phyloP scores from a whole-genome alignment of 495 filamentous ascomycete species.

The Niebla homalea region DNA sequence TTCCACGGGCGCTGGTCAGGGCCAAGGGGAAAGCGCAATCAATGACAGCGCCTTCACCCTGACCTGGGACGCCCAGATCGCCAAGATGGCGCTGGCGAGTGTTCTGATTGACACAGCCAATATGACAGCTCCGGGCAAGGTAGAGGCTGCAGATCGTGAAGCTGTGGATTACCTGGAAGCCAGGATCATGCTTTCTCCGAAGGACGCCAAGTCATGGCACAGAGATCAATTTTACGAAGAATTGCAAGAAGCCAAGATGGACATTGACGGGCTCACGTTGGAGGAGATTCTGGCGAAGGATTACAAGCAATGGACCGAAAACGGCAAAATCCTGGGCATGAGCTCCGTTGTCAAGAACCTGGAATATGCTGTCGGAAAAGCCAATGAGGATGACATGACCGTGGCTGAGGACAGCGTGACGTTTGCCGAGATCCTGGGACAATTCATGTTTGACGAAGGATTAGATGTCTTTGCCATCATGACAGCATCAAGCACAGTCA shows the following conservation, averaged over 20 bases:
- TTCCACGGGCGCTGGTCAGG: slow-evolving; percentile 20
- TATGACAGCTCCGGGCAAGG: slow-evolving; percentile 54
- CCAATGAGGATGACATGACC: slow-evolving; percentile 22
- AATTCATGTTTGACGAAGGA: slow-evolving; percentile 42
- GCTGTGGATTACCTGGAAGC: slow-evolving; percentile 53
- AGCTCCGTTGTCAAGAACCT: slow-evolving; percentile 59
- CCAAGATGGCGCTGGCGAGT: slow-evolving; percentile 63
- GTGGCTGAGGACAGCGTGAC: slow-evolving; percentile 22
- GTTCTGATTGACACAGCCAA: slow-evolving; percentile 79
- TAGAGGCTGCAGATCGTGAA: slow-evolving; percentile 51
- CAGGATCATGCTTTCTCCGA: slow-evolving; percentile 27
- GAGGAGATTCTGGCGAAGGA: slow-evolving; percentile 75
- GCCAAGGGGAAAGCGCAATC: slow-evolving; percentile 12
- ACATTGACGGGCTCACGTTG: slow-evolving; percentile 52
- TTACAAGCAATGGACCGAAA: slow-evolving; percentile 79
- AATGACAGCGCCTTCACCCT: slow-evolving; percentile 18
- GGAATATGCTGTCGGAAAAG: slow-evolving; percentile 46
- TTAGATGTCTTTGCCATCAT: slow-evolving; percentile 63
- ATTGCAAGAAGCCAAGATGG: slow-evolving; percentile 54
- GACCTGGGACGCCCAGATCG: slow-evolving; percentile 45
- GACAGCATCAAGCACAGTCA: slow-evolving; percentile 47
- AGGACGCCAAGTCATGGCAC: slow-evolving; percentile 33
- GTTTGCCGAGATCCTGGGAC: slow-evolving; percentile 34
- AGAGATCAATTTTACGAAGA: slow-evolving; percentile 45
- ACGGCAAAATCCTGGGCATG: slow-evolving; percentile 51